A percentile compares a stretch with the other conserved stretches of the same genome.
Evolutionary conservation across 306 rosid species (phyloP).

Genomic region (Canavalia gladiata): DNA sequence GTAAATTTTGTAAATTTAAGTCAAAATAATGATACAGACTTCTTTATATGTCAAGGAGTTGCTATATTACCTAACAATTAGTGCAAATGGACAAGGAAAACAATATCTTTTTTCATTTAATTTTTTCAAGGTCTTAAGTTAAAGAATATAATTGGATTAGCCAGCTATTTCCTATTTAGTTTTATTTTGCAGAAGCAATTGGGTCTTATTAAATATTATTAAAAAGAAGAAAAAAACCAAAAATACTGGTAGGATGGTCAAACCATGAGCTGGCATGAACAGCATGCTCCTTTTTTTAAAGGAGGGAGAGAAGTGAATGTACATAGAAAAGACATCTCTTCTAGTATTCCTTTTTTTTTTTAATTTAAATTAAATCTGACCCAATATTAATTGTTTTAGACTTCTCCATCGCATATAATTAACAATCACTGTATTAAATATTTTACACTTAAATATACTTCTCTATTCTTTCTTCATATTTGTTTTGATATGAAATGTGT

Average conservation of each 20-base stretch:
- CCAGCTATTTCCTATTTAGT: slow-evolving; percentile 25
- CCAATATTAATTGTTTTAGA: slow-evolving; percentile 16
- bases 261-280: slow-evolving; percentile 44
- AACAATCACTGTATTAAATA: slow-evolving; percentile 16
- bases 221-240: background rate
- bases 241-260: slow-evolving; percentile 30
- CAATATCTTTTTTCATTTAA: background rate
- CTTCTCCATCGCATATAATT: slow-evolving; percentile 29
- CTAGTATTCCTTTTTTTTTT: slow-evolving; percentile 9
- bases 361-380: background rate
- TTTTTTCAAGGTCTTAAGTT: slow-evolving; percentile 1
- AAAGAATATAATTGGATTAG: slow-evolving; percentile 33
- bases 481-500: background rate
- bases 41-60: slow-evolving; percentile 39
- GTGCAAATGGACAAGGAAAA: slow-evolving; percentile 24
- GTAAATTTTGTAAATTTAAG: background rate
- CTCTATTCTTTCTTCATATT: slow-evolving; percentile 11
- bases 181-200: slow-evolving; percentile 7
- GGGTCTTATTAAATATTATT: slow-evolving; percentile 8
- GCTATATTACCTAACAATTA: slow-evolving; percentile 18
- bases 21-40: slow-evolving; percentile 14
- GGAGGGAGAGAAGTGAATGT: slow-evolving; percentile 15
- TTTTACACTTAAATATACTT: slow-evolving; percentile 12
- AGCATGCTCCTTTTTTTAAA: background rate
- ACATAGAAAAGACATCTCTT: background rate